Base-by-base conservation (phyloP, 495 filamentous ascomycete species). In the Daldinia bambusicola region DNA sequence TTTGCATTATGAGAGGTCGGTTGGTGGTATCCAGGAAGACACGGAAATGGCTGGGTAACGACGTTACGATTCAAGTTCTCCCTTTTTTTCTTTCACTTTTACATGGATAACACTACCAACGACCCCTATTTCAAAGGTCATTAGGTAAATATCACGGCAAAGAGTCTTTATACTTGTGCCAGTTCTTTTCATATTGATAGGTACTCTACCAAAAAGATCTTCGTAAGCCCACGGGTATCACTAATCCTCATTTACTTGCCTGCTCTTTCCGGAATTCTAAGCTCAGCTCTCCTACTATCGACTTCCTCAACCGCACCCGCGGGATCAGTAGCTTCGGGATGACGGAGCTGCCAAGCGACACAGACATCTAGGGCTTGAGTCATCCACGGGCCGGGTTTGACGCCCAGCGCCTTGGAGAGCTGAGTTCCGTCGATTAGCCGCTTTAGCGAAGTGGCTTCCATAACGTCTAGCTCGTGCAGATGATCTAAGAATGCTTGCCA, bases 321-420 rank as follows among this genome's bases (percentile, higher is more conserved):
- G 16, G 89, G 84, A 58, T 91, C 88, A 6, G 81, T 83, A 6
- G 78, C 80, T 2, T 86, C 86, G 2, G 94, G 93, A 76, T 98
- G 87, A 34, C 90, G 82, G 31, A 98, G 82, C 81, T 98, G 96
- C 92, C 93, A 98, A 62, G 88, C 87, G 77, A 95, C 84, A 32
- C 89, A 88, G 14, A 90, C 80, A 7, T 92, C 88, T 50, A 95
- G 75, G 13, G 93, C 93, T 61, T 81, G 80, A 64, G 86, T 85
- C 84, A 93, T 88, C 95, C 95, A 98, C 13, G 83, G 88, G 6
- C 95, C 95, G 2, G 88, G 87, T 68, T 84, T 85, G 2, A 82
- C 83, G 0, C 83, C 83, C 14, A 98, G 78, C 8, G 79, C 85
- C 63, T 87, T 81, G 26, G 85, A 81, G 41, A 98, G 82, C 16